Evolutionary conservation across 495 filamentous ascomycete genomes (phyloP).

Genomic region (Daldinia concentrica): DNA sequence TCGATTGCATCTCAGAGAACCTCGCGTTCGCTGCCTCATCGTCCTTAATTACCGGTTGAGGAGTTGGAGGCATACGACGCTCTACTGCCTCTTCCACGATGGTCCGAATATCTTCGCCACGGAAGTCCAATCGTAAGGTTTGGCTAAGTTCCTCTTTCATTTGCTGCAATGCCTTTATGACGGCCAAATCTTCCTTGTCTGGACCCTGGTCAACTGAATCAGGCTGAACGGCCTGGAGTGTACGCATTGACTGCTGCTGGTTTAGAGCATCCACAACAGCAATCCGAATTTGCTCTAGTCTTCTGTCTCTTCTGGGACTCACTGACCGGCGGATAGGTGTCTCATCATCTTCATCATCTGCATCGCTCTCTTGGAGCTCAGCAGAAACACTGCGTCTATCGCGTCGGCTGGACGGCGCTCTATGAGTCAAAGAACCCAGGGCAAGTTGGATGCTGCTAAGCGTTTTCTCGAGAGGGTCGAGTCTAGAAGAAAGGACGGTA

Average conservation of each 20-base stretch:
- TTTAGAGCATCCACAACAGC: conserved; percentile 82
- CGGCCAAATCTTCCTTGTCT: conserved; percentile 38
- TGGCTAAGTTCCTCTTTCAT: conserved; percentile 61
- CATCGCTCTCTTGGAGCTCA: conserved; percentile 81
- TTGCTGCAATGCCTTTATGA: conserved; percentile 54
- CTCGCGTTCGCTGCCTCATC: conserved; percentile 50
- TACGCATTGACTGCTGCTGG: conserved; percentile 58
- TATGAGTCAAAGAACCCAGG: conserved; percentile 58
- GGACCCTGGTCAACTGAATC: conserved; percentile 31
- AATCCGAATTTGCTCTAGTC: conserved; percentile 81
- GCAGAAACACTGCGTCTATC: conserved; percentile 67
- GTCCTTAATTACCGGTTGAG: conserved; percentile 44
- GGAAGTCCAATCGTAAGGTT: conserved; percentile 55
- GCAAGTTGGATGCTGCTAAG: conserved; percentile 77
- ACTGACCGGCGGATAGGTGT: conserved; percentile 69
- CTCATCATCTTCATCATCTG: conserved; percentile 92
- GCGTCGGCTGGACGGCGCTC: conserved; percentile 56
- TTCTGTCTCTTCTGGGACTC: conserved; percentile 75
- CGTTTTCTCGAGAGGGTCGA: conserved; percentile 81
- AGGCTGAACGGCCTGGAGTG: conserved; percentile 39
- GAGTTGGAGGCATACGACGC: conserved; percentile 55
- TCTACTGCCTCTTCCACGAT: conserved; percentile 69
- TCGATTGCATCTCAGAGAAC: conserved; percentile 53
- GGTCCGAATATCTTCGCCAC: conserved; percentile 64
- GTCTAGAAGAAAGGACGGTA: conserved; percentile 74